Evolutionary conservation across 305 asterid species (phyloP).

Genomic region (Fraxinus dipetala): DNA sequence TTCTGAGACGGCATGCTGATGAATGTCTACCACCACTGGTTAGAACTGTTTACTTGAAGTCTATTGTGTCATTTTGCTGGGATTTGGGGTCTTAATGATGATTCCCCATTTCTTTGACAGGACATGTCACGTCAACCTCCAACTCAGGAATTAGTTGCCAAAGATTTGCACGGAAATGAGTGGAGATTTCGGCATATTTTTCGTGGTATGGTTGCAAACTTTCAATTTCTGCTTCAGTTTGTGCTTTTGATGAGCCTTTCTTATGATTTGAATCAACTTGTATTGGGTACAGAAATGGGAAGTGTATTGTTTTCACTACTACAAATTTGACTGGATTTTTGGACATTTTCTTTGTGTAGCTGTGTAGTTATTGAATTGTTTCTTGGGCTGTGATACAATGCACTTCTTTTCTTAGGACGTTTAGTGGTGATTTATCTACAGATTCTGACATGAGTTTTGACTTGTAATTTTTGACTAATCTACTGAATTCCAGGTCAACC

Average conservation of each 20-base stretch:
- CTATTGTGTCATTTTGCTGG: not conserved
- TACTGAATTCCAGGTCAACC: constrained; percentile 74
- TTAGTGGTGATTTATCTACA: not conserved
- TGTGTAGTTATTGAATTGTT: not conserved
- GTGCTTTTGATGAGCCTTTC: not conserved
- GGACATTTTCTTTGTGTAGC: not conserved
- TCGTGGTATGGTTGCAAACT: constrained; percentile 53
- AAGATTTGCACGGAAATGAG: constrained; percentile 84
- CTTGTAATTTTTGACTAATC: not conserved
- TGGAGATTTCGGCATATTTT: constrained; percentile 92
- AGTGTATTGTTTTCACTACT: too few relatives aligned
- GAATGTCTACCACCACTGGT: constrained; percentile 95
- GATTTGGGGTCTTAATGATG: constrained; percentile 12
- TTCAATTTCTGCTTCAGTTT: not conserved
- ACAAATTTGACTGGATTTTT: too few relatives aligned
- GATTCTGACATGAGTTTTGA: not conserved
- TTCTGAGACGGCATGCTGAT: constrained; percentile 90
- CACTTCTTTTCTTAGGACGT: not conserved
- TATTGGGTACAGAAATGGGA: not conserved
- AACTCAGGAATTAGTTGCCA: constrained; percentile 79
- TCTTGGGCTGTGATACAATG: not conserved
- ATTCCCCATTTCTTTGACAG: constrained; percentile 35
- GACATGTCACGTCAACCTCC: constrained; percentile 96
- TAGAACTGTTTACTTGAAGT: constrained; percentile 26
- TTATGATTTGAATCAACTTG: not conserved